Evolutionary conservation across 2,329 filamentous ascomycete species (phyloP).

Genomic region (Nigrospora osmanthi): DNA sequence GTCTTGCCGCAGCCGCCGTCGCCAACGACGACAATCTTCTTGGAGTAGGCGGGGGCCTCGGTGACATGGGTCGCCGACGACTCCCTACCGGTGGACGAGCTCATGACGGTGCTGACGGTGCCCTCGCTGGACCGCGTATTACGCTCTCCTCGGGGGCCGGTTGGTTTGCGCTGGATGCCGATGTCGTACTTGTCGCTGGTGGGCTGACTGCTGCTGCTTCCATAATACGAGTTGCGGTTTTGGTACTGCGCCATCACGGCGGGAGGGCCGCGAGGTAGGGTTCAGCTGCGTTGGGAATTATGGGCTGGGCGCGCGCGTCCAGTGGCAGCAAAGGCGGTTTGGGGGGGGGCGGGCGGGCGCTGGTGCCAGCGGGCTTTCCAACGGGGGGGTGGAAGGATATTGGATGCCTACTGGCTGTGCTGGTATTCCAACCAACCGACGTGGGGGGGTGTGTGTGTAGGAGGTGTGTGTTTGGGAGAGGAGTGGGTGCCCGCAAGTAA

Average conservation of each 20-base stretch:
- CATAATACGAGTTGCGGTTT: slow-evolving; percentile 47
- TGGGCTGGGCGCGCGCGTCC: too few relatives aligned
- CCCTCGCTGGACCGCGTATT: slow-evolving; percentile 72
- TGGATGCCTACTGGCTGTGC: too few relatives aligned
- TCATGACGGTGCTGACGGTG: slow-evolving; percentile 80
- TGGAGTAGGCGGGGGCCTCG: slow-evolving; percentile 87
- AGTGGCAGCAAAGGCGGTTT: too few relatives aligned
- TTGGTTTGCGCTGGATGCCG: slow-evolving; percentile 26
- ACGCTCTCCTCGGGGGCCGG: slow-evolving; percentile 38
- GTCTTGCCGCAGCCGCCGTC: slow-evolving; percentile 99
- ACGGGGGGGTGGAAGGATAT: too few relatives aligned
- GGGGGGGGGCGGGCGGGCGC: too few relatives aligned
- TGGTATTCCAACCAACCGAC: too few relatives aligned
- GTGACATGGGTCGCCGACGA: slow-evolving; percentile 80
- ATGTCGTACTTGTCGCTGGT: slow-evolving; percentile 29
- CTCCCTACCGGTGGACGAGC: slow-evolving; percentile 65
- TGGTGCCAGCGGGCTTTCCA: too few relatives aligned
- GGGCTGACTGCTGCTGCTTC: slow-evolving; percentile 17
- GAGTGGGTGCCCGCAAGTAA: too few relatives aligned
- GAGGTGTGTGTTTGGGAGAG: too few relatives aligned
- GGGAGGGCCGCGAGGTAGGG: background rate
- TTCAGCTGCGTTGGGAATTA: background rate
- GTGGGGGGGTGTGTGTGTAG: too few relatives aligned
- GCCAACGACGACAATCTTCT: slow-evolving; percentile 98
- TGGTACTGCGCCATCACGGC: slow-evolving; percentile 42